phyloP scores from a whole-genome alignment of 2,329 filamentous ascomycete species.

The Pseudogymnoascus sp. region DNA sequence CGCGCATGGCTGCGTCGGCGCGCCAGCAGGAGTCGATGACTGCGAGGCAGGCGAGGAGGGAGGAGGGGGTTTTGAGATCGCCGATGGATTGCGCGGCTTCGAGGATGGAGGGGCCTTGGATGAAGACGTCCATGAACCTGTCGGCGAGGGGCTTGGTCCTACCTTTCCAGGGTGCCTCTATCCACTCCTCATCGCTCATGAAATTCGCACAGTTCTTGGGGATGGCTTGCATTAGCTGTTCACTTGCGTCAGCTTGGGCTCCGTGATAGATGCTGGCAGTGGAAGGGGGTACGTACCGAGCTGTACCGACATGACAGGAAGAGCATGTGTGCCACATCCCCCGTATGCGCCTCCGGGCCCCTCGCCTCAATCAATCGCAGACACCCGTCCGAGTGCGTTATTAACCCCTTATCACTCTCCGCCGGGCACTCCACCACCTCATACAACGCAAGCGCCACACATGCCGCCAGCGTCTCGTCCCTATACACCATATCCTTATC shows the following conservation, averaged over 20 bases:
- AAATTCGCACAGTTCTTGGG: constrained; percentile 20
- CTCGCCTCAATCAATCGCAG: constrained; percentile 27
- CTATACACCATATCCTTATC: constrained; percentile 25
- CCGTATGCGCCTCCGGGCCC: constrained; percentile 26
- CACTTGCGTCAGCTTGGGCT: neutral
- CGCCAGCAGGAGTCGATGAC: constrained; percentile 24
- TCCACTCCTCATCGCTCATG: constrained; percentile 26
- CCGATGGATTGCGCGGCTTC: constrained; percentile 15
- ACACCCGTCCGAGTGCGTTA: constrained; percentile 28
- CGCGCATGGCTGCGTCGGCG: constrained; percentile 22
- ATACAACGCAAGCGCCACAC: constrained; percentile 30
- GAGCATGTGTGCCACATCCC: constrained; percentile 27
- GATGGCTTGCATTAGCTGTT: constrained; percentile 27
- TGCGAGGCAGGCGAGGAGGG: constrained; percentile 14
- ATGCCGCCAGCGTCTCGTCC: constrained; percentile 31
- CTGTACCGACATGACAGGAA: constrained; percentile 27
- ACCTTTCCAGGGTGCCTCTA: constrained; percentile 24
- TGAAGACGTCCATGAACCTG: constrained; percentile 27
- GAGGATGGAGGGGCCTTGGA: constrained; percentile 21
- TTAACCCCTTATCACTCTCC: constrained; percentile 23
- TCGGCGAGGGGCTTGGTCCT: constrained; percentile 23
- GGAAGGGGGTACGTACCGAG: constrained; percentile 14
- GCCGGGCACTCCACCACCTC: constrained; percentile 30
- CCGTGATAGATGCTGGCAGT: neutral
- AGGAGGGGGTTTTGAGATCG: constrained; percentile 13